Evolutionary conservation across 352 stramenopile genomes (phyloP).

Genomic region (Phytophthora citrophthora): DNA sequence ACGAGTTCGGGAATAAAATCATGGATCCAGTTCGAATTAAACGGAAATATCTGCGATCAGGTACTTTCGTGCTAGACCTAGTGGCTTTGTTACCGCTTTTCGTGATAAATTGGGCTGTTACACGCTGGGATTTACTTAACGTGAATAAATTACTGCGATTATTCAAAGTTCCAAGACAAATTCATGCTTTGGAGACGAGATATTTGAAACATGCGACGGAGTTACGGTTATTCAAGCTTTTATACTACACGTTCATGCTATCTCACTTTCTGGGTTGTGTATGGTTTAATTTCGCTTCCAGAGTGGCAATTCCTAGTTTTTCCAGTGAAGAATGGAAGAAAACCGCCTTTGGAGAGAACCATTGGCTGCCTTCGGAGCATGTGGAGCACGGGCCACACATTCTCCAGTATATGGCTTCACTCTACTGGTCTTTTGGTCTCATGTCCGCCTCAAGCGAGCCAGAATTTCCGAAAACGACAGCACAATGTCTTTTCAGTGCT

Average conservation of each 20-base stretch:
- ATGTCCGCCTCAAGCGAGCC: conserved; percentile 65
- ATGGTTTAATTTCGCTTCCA: conserved; percentile 65
- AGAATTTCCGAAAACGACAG: conserved; percentile 53
- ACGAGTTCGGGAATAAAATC: conserved; percentile 77
- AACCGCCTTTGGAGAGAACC: conserved; percentile 34
- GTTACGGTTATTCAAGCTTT: conserved; percentile 66
- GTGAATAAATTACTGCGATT: conserved; percentile 67
- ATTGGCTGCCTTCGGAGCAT: conserved; percentile 44
- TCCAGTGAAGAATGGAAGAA: not conserved
- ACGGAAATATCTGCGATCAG: conserved; percentile 48
- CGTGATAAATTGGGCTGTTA: conserved; percentile 54
- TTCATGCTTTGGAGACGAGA: conserved; percentile 59
- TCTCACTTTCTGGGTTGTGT: conserved; percentile 63
- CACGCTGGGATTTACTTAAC: conserved; percentile 55
- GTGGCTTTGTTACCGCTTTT: conserved; percentile 59
- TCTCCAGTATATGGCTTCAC: conserved; percentile 64
- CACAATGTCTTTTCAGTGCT: conserved; percentile 60
- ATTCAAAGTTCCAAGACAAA: conserved; percentile 59
- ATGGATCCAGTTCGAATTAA: conserved; percentile 50
- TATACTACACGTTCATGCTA: conserved; percentile 74
- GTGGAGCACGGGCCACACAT: conserved; percentile 29
- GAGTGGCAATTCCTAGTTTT: conserved; percentile 18
- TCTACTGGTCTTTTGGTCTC: conserved; percentile 78
- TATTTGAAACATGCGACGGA: conserved; percentile 68
- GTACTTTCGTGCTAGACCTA: conserved; percentile 54